Conservation (phyloP, 78 protist species). For the Blattamonas nauphoetae region DNA sequence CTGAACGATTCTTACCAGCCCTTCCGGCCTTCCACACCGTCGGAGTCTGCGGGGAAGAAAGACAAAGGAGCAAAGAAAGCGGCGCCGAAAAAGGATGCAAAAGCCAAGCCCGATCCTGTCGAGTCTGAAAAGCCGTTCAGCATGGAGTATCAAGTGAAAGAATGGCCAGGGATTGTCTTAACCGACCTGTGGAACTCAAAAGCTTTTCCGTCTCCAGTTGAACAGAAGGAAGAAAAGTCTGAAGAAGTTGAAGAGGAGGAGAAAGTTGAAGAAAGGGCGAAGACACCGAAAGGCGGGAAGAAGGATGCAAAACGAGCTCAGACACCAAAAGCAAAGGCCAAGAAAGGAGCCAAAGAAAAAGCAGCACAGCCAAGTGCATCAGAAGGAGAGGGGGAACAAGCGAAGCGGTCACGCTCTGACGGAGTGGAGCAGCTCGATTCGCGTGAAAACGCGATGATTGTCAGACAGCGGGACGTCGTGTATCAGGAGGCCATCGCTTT, state of each 20-base stretch:
- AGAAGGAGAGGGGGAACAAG: background rate
- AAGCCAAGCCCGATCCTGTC: background rate
- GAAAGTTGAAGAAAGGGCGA: background rate
- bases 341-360: background rate
- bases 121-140: background rate
- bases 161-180: background rate
- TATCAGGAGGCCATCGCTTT: background rate
- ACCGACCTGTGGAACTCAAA: background rate
- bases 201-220: background rate
- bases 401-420: background rate
- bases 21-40: background rate
- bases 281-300: background rate
- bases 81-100: background rate
- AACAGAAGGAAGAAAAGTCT: background rate
- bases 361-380: background rate
- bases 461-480: background rate
- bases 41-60: background rate
- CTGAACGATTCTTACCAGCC: background rate
- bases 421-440: background rate
- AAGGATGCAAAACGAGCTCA: background rate
- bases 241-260: background rate
- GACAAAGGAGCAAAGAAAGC: background rate
- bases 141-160: background rate
- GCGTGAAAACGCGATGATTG: background rate
- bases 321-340: background rate